phyloP scores from a whole-genome alignment of 192 early-diverging fungal species.

The Jimgerdemannia flammicorona region DNA sequence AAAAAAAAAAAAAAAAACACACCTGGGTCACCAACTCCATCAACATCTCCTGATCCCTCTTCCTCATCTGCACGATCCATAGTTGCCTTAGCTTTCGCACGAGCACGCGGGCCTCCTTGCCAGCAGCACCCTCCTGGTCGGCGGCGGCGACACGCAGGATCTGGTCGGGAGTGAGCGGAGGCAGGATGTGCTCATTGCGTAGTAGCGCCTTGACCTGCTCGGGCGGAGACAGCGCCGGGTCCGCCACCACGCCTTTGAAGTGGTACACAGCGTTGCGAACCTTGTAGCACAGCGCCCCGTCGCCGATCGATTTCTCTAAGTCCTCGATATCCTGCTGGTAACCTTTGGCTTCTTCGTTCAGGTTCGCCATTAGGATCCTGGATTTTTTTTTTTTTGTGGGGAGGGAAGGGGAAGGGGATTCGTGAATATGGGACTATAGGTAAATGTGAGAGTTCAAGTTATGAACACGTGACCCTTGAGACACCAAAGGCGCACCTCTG shows the following conservation, averaged over 20 bases:
- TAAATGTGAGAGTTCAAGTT: no score
- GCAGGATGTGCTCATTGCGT: conserved; percentile 14
- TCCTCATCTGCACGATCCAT: conserved; percentile 39
- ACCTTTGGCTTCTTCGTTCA: conserved; percentile 46
- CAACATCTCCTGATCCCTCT: conserved; percentile 46
- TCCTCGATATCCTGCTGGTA: conserved; percentile 39
- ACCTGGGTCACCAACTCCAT: conserved; percentile 46
- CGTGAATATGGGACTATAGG: no score
- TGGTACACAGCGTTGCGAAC: conserved; percentile 42
- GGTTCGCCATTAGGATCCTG: conserved; percentile 51
- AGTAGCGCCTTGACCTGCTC: conserved; percentile 9
- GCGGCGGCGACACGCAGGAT: conserved; percentile 17
- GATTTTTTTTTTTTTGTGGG: neutral
- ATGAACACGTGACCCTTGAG: neutral
- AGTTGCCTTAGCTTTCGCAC: conserved; percentile 37
- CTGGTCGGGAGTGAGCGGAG: conserved; percentile 15
- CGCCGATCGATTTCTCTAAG: conserved; percentile 24
- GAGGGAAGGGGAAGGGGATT: no score
- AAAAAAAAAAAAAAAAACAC: no score
- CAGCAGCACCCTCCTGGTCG: neutral
- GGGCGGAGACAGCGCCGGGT: conserved; percentile 3
- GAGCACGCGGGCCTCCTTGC: conserved; percentile 9
- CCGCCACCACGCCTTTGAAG: neutral
- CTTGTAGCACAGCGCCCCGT: conserved; percentile 41
- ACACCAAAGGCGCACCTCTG: conserved; percentile 31